Evolutionary conservation across 2,329 filamentous ascomycete genomes (phyloP), one percentile per base, ranked within the genome.

Genomic region (Aspergillus arachidicola): DNA sequence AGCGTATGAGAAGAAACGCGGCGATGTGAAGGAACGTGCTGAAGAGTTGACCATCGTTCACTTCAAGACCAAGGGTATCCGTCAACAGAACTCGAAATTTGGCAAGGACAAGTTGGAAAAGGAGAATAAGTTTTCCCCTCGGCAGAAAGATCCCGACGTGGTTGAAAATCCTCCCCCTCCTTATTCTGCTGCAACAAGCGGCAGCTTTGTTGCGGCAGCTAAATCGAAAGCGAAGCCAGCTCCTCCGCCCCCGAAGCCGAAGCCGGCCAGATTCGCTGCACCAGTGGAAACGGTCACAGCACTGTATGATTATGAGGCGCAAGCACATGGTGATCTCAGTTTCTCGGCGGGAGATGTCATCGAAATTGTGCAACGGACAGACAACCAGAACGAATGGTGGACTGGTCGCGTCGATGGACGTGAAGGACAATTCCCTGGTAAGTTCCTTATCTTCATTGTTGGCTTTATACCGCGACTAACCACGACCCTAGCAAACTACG

Each of bases 381-480:
- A 86, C 66, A 97, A 97, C 72, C 89, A 92, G 58, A 98, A 99
- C 71, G 95, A 99, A 79, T 99, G 95, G 95, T 99, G 95, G 95
- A 89, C 85, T 10, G 95, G 95, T 43, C 91, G 88, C 75, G 75
- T 96, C 59, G 84, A 90, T 63, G 93, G 91, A 56, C 90, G 90
- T 79, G 83, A 91, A 73, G 95, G 95, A 30, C 94, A 98, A 75
- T 99, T 99, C 77, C 95, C 95, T 80, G 95, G 95, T 97, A 84
- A 75, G 87, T 79, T 32, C 26, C 46, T 6, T 19, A 19, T 34
- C 45, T 6, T 5, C 2, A 28, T 34, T 12, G 19, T 45, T 6
- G 6, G 10, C 51, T 7, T 26, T 41, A 10, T 32, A 30, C n/a
- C 30, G n/a, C 55, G 32, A 54, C 64, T 68, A 65, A 72, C 56